Evolutionary conservation across 192 early-diverging fungal genomes (phyloP), one percentile per base, ranked within the genome.

Genomic region (Coemansia sp.): DNA sequence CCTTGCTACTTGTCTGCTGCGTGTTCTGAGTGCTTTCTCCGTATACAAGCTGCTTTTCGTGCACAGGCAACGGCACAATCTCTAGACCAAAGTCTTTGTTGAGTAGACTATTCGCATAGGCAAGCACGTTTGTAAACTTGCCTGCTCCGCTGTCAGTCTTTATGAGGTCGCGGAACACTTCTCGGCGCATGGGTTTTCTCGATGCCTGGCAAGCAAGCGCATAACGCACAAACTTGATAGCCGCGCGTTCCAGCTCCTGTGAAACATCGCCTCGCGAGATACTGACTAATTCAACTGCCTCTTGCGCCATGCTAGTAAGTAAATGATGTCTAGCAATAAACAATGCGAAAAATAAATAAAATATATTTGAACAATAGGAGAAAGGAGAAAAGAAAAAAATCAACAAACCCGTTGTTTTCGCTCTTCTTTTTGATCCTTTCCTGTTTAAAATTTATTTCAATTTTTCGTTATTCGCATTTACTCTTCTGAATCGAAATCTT

Each of bases 161-260:
- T 0, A 72, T 66, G 0, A 59, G 56, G 0, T 28, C 58, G 38
- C 74, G 74, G 48, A 82, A 49, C 14, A 51, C 71, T 28, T 82
- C 79, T 14, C 79, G 63, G 20, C 56, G 56, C 5, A 82, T 69
- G 10, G 74, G 56, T 56, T 76, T 76, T 25, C 65, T 65, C 29
- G 74, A 49, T 3, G 79, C 79, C 11, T 74, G 70, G 48, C 74
- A 73, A 2, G 79, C 74, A 5, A 76, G 67, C 14, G 79, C 79
- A 49, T 70, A 76, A 38, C 79, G 73, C 36, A 55, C 69, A 40
- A 82, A 17, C 67, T 82, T 66, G n/a, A 30, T 61, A 0, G 80
- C 69, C 14, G 61, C 31, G 1, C 80, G 70, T 31, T 73, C 71
- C 16, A 48, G 16, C n/a, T 63, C 68, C 1, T 38, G 33, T 56